Conservation (phyloP, 805 yeast genomes). For the Komagataella kurtzmanii region DNA sequence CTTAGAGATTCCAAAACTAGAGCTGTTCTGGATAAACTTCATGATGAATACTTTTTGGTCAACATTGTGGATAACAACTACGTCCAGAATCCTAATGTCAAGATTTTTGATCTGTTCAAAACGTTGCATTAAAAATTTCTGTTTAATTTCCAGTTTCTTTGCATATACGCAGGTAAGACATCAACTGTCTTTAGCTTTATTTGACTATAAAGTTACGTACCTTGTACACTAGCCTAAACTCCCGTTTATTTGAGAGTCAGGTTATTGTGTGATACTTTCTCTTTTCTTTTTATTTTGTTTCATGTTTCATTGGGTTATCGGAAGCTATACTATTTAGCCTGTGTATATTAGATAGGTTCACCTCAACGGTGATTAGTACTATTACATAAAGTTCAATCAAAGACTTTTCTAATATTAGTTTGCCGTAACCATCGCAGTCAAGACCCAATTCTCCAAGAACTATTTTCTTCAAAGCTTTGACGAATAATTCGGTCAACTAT, state of each 20-base stretch:
- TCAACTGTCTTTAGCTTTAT: conserved; percentile 3
- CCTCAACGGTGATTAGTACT: not conserved
- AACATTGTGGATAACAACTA: conserved; percentile 87
- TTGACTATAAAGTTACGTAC: not conserved
- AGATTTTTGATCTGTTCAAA: conserved; percentile 42
- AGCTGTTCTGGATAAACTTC: conserved; percentile 27
- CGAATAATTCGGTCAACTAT: too few relatives aligned
- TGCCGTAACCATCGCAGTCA: not conserved
- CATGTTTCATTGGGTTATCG: not conserved
- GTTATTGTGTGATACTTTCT: not conserved
- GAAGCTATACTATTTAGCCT: not conserved
- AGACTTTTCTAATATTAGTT: not conserved
- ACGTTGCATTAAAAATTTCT: conserved; percentile 5
- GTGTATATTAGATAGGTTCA: not conserved
- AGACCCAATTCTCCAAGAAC: too few relatives aligned
- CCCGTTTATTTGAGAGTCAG: not conserved
- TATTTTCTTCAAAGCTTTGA: too few relatives aligned
- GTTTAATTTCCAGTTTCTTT: not conserved
- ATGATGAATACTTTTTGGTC: conserved; percentile 57
- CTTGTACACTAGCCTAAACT: not conserved
- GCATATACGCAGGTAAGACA: conserved; percentile 5
- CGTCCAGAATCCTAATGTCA: conserved; percentile 31
- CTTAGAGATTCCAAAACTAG: not conserved
- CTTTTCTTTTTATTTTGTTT: not conserved
- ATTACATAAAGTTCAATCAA: not conserved